Conservation (phyloP, 495 filamentous ascomycete genomes). For the Massariosphaeria phaeospora region DNA sequence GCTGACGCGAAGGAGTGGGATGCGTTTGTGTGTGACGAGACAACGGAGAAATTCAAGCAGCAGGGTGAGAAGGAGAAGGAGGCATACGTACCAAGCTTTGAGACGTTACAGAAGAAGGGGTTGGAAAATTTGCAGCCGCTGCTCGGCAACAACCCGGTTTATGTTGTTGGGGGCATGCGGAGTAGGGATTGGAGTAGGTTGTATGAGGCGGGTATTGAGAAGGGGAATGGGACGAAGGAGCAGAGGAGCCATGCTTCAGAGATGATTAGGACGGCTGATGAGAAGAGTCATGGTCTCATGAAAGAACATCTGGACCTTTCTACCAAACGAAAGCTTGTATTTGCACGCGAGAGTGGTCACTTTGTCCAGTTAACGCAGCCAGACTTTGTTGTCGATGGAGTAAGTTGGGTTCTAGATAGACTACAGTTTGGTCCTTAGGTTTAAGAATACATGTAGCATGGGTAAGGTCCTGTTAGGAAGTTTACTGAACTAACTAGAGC, state of each 20-base stretch:
- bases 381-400: conserved; percentile 31
- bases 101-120: conserved; percentile 26
- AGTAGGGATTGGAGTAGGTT: conserved; percentile 38
- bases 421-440: conserved; percentile 23
- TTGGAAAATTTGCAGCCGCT: conserved; percentile 22
- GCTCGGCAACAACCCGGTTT: conserved; percentile 27
- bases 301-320: conserved; percentile 37
- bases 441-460: no score
- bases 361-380: conserved; percentile 38
- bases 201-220: conserved; percentile 37
- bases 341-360: conserved; percentile 39
- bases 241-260: conserved; percentile 37
- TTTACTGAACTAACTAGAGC: no score
- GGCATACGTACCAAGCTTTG: conserved; percentile 18
- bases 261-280: conserved; percentile 37
- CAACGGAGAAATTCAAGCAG: conserved; percentile 23
- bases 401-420: conserved; percentile 35
- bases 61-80: conserved; percentile 16
- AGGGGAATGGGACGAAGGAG: conserved; percentile 39
- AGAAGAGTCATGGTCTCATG: conserved; percentile 37
- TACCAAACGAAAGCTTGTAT: conserved; percentile 37
- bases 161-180: conserved; percentile 33
- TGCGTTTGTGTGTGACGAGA: conserved; percentile 16
- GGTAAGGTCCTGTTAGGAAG: no score
- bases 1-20: conserved; percentile 29